Base-by-base conservation (phyloP, 2,329 filamentous ascomycete genomes). In the Trichophyton rubrum region DNA sequence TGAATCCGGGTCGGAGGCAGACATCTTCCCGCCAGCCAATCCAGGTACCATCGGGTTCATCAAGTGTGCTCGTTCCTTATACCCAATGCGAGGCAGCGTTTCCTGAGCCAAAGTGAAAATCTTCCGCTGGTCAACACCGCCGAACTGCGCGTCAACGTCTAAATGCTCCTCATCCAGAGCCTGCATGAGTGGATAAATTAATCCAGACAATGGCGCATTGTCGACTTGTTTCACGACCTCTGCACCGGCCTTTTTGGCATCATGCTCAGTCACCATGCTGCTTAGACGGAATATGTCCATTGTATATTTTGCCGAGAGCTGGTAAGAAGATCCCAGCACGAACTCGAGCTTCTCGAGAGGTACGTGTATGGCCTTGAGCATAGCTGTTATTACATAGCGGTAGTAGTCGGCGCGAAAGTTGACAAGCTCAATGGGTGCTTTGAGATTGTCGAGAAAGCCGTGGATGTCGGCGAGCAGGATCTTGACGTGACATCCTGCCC, bases 161-260 rank as follows among this genome's bases (percentile, higher is more conserved):
- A 99, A 79, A 78, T 96, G 85, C 77, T 93, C 82, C 76, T 97
- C 92, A 69, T 97, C 92, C 55, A 97, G 78, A 0, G 88, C 88
- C 75, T 97, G 93, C 75, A 99, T 85, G 56, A 95, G 79, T 0
- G 89, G 89, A 78, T 95, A 95, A 63, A 92, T 81, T 11, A 92
- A 79, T 0, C 88, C 89, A 61, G 82, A 84, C 60, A 95, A 72
- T 2, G 87, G 82, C 8, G 87, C 83, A 68, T 92, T 90, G 61
- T 83, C 82, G 2, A 87, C 85, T 77, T 97, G 90, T 80, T 97
- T 97, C 66, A 99, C 92, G 6, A 97, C 84, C 74, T 97, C 93
- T 1, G 90, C 88, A 43, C 92, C 92, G 0, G 92, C 91, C 75
- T 90, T 93, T 75, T 90, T 89, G 15, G 90, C 89, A 69, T 93